phyloP scores from a whole-genome alignment of 306 rosid species.

The Quillaja saponaria region DNA sequence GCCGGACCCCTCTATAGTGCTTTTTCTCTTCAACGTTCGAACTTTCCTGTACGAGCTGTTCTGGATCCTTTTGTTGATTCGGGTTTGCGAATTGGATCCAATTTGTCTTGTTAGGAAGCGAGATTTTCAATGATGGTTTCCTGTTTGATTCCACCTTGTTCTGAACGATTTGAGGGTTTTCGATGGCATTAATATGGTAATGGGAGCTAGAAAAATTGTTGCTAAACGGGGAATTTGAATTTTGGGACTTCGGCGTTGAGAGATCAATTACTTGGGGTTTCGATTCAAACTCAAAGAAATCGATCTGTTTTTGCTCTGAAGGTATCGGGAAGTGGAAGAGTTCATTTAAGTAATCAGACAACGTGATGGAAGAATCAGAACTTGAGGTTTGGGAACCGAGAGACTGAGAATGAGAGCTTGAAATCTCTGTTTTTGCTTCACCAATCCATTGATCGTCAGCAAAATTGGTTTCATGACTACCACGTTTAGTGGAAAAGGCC shows the following conservation, averaged over 20 bases:
- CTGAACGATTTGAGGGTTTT: constrained; percentile 7
- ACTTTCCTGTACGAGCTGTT: not conserved
- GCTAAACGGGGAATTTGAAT: not conserved
- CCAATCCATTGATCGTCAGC: constrained; percentile 1
- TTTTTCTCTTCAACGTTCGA: constrained; percentile 19
- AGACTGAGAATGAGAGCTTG: constrained; percentile 32
- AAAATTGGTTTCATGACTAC: not conserved
- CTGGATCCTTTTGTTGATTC: constrained; percentile 21
- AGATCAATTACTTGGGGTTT: constrained; percentile 48
- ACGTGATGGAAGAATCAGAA: constrained; percentile 34
- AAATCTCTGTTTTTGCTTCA: not conserved
- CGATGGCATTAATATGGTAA: constrained; percentile 4
- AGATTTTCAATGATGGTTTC: constrained; percentile 57
- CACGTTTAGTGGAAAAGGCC: not conserved
- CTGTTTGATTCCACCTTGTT: constrained; percentile 27
- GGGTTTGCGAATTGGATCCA: constrained; percentile 58
- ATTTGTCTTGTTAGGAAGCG: constrained; percentile 62
- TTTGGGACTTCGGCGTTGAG: constrained; percentile 30
- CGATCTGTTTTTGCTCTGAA: not conserved
- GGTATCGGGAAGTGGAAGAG: constrained; percentile 25
- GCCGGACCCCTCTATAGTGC: constrained; percentile 74
- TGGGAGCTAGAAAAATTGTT: not conserved
- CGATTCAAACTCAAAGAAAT: constrained; percentile 40
- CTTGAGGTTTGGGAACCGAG: constrained; percentile 32
- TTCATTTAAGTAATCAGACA: constrained; percentile 32